Conservation (phyloP, 2,329 filamentous ascomycete genomes). For the Phyllosticta ampelicida region DNA sequence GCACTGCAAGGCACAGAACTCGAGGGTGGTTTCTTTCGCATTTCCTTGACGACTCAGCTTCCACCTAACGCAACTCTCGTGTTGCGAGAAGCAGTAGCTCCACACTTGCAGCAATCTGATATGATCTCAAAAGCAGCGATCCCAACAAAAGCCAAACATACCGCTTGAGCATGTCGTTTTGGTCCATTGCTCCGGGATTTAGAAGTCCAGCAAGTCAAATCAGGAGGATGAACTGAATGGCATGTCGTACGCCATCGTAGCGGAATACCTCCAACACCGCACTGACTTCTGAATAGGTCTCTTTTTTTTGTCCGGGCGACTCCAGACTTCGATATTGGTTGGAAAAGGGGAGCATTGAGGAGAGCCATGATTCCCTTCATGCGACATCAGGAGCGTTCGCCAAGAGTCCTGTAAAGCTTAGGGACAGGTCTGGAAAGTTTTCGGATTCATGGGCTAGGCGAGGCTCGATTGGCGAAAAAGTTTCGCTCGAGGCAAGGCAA, state of each 20-base stretch:
- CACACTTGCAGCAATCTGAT: background rate
- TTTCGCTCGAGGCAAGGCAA: background rate
- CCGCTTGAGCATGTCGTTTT: background rate
- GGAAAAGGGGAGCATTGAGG: no score
- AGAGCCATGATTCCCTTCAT: background rate
- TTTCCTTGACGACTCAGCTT: background rate
- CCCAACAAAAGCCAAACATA: background rate
- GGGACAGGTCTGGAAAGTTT: background rate
- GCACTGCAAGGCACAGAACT: background rate
- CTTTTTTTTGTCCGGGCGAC: background rate
- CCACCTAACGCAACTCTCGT: background rate
- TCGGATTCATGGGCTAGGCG: background rate
- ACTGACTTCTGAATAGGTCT: background rate
- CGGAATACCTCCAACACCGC: background rate
- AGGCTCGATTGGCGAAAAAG: background rate
- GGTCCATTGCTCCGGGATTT: background rate
- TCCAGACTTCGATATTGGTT: background rate
- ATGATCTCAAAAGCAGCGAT: background rate
- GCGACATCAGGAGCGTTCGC: background rate
- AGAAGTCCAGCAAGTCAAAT: background rate
- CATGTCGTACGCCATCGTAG: background rate
- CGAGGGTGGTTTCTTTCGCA: background rate
- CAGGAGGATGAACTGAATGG: background rate
- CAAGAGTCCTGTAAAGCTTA: background rate
- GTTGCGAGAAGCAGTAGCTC: background rate